phyloP scores from a whole-genome alignment of 495 filamentous ascomycete species.

The Saxophila tyrrhenica region DNA sequence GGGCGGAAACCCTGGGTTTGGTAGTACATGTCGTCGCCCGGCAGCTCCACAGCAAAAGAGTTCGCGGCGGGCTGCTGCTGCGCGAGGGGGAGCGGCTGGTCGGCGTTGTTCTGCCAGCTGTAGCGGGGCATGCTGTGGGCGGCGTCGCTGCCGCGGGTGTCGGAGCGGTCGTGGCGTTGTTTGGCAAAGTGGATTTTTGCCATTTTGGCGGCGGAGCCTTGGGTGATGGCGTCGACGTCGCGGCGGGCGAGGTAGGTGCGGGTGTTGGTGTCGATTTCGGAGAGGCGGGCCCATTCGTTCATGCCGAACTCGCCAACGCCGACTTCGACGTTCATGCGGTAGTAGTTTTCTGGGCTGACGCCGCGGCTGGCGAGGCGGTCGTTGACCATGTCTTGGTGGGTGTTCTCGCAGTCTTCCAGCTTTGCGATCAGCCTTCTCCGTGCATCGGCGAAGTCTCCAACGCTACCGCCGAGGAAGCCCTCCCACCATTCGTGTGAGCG shows the following conservation, averaged over 20 bases:
- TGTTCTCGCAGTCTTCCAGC: constrained; percentile 89
- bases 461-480: constrained; percentile 60
- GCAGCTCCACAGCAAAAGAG: constrained; percentile 47
- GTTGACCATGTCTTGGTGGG: constrained; percentile 69
- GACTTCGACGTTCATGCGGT: constrained; percentile 91
- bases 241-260: constrained; percentile 65
- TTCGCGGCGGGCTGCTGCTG: not conserved
- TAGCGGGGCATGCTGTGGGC: not conserved
- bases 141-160: not conserved
- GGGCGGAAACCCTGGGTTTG: constrained; percentile 27
- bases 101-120: constrained; percentile 21
- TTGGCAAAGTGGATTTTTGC: constrained; percentile 69
- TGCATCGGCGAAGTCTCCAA: constrained; percentile 82
- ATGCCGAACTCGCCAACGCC: constrained; percentile 97
- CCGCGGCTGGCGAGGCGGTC: constrained; percentile 65
- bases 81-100: constrained; percentile 21
- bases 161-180: constrained; percentile 30
- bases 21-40: constrained; percentile 42
- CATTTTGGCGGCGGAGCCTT: constrained; percentile 67
- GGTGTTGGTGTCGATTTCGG: constrained; percentile 87
- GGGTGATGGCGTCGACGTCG: constrained; percentile 60
- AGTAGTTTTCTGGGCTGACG: constrained; percentile 85
- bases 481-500: constrained; percentile 79
- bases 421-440: constrained; percentile 70
- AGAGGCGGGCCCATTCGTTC: constrained; percentile 92